Evolutionary conservation across 2,329 filamentous ascomycete genomes (phyloP).

Genomic region (Verticillium tricorpus): DNA sequence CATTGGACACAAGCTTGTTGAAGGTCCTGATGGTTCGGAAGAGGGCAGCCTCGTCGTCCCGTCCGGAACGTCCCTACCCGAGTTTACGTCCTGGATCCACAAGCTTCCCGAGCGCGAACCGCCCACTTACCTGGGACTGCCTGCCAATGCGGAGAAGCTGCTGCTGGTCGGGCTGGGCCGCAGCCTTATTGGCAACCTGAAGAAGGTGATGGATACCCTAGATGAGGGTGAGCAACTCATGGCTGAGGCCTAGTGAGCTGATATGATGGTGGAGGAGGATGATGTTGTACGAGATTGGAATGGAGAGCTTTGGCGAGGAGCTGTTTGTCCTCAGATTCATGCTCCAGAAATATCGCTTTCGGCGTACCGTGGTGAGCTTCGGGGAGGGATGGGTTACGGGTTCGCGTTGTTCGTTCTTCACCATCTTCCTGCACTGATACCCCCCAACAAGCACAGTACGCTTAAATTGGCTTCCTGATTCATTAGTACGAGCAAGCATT

Average conservation of each 20-base stretch:
- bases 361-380: too few relatives aligned
- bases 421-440: too few relatives aligned
- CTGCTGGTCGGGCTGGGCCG: constrained; percentile 82
- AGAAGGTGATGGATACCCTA: constrained; percentile 78
- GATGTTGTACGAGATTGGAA: background rate
- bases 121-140: constrained; percentile 88
- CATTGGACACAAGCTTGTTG: constrained; percentile 83
- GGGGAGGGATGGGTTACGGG: too few relatives aligned
- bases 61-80: constrained; percentile 72
- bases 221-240: constrained; percentile 93
- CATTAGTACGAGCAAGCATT: too few relatives aligned
- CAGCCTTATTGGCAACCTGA: constrained; percentile 78
- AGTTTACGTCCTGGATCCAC: constrained; percentile 91
- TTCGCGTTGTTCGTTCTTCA: too few relatives aligned
- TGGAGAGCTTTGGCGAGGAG: background rate
- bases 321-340: background rate
- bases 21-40: constrained; percentile 54
- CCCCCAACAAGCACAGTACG: too few relatives aligned
- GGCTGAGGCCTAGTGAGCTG: constrained; percentile 45
- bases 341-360: too few relatives aligned
- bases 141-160: constrained; percentile 94
- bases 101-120: constrained; percentile 90
- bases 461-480: too few relatives aligned
- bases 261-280: background rate
- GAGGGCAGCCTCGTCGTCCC: constrained; percentile 68